A percentile compares a stretch with the other conserved stretches of the same genome.
Evolutionary conservation across 257 asterid genomes (phyloP).

Genomic region (Leptodermis oblonga): DNA sequence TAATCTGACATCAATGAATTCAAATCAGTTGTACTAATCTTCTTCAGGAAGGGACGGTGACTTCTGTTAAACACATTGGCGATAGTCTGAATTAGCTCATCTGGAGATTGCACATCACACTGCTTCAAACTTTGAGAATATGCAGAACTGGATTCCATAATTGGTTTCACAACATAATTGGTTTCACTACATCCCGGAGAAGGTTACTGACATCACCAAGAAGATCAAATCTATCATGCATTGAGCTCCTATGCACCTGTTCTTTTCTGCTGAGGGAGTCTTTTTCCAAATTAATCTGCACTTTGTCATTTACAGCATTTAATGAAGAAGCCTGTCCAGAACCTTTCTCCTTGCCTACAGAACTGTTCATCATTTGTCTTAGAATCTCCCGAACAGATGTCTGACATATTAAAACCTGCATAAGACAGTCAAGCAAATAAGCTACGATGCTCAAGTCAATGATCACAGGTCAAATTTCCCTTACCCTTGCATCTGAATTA

Average conservation of each 20-base stretch:
- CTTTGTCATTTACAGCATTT: constrained; percentile 27
- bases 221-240: constrained; percentile 65
- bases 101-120: constrained; percentile 56
- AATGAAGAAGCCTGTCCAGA: constrained; percentile 30
- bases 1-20: constrained; percentile 58
- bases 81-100: constrained; percentile 68
- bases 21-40: constrained; percentile 64
- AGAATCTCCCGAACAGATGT: constrained; percentile 83
- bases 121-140: constrained; percentile 44
- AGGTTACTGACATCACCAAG: constrained; percentile 65
- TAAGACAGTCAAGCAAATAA: constrained; percentile 20
- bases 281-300: constrained; percentile 25
- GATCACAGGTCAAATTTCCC: constrained; percentile 19
- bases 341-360: constrained; percentile 30
- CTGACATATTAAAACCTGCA: constrained; percentile 92
- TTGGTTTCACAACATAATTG: constrained; percentile 38
- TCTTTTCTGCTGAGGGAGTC: constrained; percentile 33
- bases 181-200: constrained; percentile 72
- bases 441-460: constrained; percentile 8
- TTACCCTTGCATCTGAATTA: constrained; percentile 91
- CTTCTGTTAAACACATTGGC: constrained; percentile 67
- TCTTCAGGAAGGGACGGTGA: constrained; percentile 81
- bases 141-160: constrained; percentile 39
- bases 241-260: constrained; percentile 44
- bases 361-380: constrained; percentile 77